Evolutionary conservation across 192 early-diverging fungal genomes (phyloP).

Genomic region (Dissophora globulifera): DNA sequence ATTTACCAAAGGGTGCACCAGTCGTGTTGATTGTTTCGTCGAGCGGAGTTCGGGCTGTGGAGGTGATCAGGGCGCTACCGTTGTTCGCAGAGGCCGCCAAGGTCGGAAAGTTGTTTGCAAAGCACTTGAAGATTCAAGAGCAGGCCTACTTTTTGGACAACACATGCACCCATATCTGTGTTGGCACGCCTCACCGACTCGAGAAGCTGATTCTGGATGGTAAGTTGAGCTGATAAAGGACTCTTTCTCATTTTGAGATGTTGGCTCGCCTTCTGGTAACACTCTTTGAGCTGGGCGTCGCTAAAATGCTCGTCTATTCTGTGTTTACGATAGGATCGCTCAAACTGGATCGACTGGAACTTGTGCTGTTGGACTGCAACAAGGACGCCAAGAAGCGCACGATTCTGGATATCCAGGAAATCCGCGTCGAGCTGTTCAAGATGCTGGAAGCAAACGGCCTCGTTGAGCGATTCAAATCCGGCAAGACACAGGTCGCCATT

Average conservation of each 20-base stretch:
- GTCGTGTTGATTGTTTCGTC: conserved; percentile 66
- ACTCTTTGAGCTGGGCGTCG: no score
- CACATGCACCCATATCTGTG: conserved; percentile 65
- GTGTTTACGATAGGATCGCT: conserved; percentile 58
- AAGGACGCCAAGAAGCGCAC: conserved; percentile 68
- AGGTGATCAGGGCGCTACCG: conserved; percentile 65
- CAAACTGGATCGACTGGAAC: conserved; percentile 66
- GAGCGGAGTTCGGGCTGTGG: conserved; percentile 70
- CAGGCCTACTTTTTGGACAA: conserved; percentile 67
- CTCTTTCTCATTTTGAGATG: no score
- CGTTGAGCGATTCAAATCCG: conserved; percentile 23
- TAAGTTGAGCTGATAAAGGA: conserved; percentile 10
- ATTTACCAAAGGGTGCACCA: conserved; percentile 56
- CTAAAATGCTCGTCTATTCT: not conserved
- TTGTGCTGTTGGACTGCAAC: conserved; percentile 68
- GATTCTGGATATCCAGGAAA: conserved; percentile 69
- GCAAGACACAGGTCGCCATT: conserved; percentile 34
- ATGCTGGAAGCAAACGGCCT: conserved; percentile 54
- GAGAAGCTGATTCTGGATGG: conserved; percentile 67
- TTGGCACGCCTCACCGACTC: conserved; percentile 78
- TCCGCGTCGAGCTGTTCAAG: conserved; percentile 63
- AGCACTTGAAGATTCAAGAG: conserved; percentile 80
- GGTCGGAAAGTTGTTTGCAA: conserved; percentile 80
- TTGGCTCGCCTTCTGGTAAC: no score
- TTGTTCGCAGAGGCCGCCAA: conserved; percentile 63